Evolutionary conservation across 2,329 filamentous ascomycete species (phyloP), one percentile per base, ranked within the genome.

Genomic region (Diaporthe amygdali): DNA sequence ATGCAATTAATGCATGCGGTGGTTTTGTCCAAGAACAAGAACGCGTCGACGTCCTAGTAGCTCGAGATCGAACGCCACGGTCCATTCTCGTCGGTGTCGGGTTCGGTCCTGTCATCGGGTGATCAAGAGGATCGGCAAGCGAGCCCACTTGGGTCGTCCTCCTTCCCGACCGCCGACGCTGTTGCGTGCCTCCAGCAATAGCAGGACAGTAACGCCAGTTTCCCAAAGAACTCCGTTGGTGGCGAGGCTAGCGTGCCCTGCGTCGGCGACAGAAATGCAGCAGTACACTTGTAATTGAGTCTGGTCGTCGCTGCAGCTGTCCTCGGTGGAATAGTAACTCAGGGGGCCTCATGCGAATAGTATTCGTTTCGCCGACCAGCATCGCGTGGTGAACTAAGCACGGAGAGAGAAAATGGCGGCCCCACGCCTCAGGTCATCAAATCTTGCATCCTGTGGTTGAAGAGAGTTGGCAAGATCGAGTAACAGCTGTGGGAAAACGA

Each of bases 31-130:
- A 20, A 73, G 47, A 22, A 22, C 17, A 76, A 73, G 12, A 76
- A 69, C 17, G 75, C 64, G 3, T 77, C 77, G 66, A 68, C 69
- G 56, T 74, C 71, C 70, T 73, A 76, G 44, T 74, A 74, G 30
- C 25, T 15, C 73, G 10, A 10, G 12, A 34, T 14, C 20, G 41
- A 63, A 63, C 27, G 30, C 34, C 15, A 22, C 27, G 14, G 20
- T 37, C 37, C 41, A 47, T 14, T 17, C 22, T 32, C 27, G 17
- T 25, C 37, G 22, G 27, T 47, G 30, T 47, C 39, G 37, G 30
- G 17, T 66, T 30, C 70, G 63, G 27, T 74, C 56, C 27, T 68
- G 66, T 25, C 66, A 49, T 9, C 51, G 54, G 20, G 30, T 63
- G 59, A 46, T 30, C 20, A 49, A 7, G 41, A 34, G 30, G 5